These are phyloP conservation scores for Earliella scabrosa DNA, from an alignment of 1,284 basidiomycete genomes.

Conservation along the genomic window DNA sequence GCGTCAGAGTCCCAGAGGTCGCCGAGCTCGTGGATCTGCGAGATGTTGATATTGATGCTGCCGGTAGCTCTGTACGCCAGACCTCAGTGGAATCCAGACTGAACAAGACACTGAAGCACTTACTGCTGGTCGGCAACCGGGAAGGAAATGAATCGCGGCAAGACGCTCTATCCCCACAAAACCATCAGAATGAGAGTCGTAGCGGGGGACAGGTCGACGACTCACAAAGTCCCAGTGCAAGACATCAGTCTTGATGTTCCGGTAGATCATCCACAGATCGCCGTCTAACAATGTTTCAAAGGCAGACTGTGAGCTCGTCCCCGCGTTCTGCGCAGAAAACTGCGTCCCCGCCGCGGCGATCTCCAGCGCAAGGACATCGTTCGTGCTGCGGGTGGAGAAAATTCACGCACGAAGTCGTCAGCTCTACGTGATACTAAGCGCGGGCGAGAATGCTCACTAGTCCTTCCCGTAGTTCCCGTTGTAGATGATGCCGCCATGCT, in stretches of 20 bases:
- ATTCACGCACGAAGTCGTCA: too few relatives aligned
- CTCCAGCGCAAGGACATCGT: constrained; percentile 56
- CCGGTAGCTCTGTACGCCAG: constrained; percentile 49
- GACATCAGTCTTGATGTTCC: constrained; percentile 55
- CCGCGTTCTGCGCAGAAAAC: constrained; percentile 45
- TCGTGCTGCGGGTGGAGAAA: constrained; percentile 41
- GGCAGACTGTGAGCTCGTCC: constrained; percentile 40
- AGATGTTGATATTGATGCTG: constrained; percentile 61
- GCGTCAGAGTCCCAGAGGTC: constrained; percentile 50
- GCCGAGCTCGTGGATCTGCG: constrained; percentile 56
- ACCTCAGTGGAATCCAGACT: not conserved
- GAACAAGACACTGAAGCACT: constrained; percentile 25
- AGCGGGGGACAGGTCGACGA: not conserved
- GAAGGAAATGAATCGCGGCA: constrained; percentile 68
- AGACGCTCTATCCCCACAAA: constrained; percentile 46
- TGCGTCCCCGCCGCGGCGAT: constrained; percentile 56
- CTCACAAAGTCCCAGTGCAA: constrained; percentile 73
- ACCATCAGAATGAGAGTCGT: not conserved
- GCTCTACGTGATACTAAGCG: constrained; percentile 3
- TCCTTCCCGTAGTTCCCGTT: constrained; percentile 71
- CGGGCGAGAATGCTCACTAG: too few relatives aligned
- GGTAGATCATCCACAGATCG: constrained; percentile 69
- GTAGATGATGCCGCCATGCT: constrained; percentile 64
- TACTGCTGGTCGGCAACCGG: constrained; percentile 63
- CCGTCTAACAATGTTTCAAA: constrained; percentile 56